Conservation (phyloP, 768 basidiomycete species). For the Chalciporus pseudorubinellus region DNA sequence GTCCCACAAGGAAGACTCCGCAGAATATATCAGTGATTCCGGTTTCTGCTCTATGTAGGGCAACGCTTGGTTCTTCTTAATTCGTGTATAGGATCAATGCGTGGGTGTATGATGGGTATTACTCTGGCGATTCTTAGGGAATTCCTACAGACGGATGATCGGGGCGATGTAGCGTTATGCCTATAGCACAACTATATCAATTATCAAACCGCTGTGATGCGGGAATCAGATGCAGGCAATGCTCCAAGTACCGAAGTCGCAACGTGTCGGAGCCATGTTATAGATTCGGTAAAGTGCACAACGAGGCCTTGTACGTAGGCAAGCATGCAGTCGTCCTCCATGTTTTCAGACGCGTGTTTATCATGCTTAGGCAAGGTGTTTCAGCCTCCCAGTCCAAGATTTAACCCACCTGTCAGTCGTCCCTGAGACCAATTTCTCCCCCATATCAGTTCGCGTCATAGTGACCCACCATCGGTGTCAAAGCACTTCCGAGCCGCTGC, state of each 20-base stretch:
- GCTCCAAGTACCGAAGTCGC: constrained; percentile 2
- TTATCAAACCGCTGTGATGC: constrained; percentile 5
- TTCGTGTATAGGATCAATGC: constrained; percentile 2
- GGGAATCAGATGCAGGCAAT: constrained; percentile 15
- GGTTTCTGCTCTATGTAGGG: constrained; percentile 44
- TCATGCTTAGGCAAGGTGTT: constrained; percentile 31
- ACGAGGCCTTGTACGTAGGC: constrained; percentile 31
- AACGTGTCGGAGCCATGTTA: constrained; percentile 30
- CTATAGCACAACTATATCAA: constrained; percentile 12
- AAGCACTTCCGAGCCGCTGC: constrained; percentile 2
- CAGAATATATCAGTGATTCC: constrained; percentile 47
- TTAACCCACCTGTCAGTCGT: constrained; percentile 21
- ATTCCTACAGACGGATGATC: constrained; percentile 10
- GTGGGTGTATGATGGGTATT: constrained; percentile 5
- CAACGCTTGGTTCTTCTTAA: neutral
- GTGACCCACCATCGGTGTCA: constrained; percentile 2
- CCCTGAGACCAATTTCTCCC: constrained; percentile 19
- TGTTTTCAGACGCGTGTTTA: constrained; percentile 26
- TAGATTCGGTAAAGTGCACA: constrained; percentile 10
- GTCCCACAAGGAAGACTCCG: constrained; percentile 39
- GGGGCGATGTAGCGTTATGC: constrained; percentile 16
- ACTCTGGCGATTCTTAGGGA: constrained; percentile 5
- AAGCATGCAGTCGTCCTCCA: constrained; percentile 22
- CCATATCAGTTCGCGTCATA: constrained; percentile 8
- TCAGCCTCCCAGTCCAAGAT: constrained; percentile 29